phyloP scores from a whole-genome alignment of 441 rosid genomes.

The Adansonia rubrostipa region DNA sequence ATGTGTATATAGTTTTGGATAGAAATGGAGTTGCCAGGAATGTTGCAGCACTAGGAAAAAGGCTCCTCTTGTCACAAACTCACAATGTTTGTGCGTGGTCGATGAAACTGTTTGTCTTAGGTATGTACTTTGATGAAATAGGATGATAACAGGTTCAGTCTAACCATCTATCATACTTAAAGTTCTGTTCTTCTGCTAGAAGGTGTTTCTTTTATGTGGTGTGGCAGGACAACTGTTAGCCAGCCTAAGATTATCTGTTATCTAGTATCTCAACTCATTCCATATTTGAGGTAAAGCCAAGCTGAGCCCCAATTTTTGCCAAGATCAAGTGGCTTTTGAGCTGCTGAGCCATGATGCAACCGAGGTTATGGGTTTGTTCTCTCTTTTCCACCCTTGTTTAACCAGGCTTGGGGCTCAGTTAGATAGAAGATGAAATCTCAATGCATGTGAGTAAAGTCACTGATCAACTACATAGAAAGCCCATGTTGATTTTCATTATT shows the following conservation, averaged over 20 bases:
- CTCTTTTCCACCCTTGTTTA: conserved; percentile 1
- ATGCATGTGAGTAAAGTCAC: neutral
- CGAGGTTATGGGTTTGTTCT: neutral
- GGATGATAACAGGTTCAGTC: neutral
- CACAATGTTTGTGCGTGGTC: neutral
- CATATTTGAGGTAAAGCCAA: neutral
- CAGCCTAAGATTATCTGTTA: neutral
- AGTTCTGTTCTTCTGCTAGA: neutral
- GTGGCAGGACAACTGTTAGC: neutral
- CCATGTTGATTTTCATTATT: neutral
- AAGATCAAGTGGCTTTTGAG: neutral
- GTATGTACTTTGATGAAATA: neutral
- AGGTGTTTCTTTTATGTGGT: neutral
- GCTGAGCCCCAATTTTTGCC: neutral
- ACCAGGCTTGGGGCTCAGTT: neutral
- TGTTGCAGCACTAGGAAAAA: neutral
- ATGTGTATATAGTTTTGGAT: neutral
- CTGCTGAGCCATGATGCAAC: neutral
- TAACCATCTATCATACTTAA: neutral
- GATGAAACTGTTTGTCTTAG: conserved; percentile 5
- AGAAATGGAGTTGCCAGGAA: neutral
- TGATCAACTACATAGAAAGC: conserved; percentile 6
- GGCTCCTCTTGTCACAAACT: neutral
- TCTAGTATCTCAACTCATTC: neutral
- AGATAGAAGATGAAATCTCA: neutral